Base-by-base conservation (phyloP, 345 rosid species). In the Lumnitzera racemosa region DNA sequence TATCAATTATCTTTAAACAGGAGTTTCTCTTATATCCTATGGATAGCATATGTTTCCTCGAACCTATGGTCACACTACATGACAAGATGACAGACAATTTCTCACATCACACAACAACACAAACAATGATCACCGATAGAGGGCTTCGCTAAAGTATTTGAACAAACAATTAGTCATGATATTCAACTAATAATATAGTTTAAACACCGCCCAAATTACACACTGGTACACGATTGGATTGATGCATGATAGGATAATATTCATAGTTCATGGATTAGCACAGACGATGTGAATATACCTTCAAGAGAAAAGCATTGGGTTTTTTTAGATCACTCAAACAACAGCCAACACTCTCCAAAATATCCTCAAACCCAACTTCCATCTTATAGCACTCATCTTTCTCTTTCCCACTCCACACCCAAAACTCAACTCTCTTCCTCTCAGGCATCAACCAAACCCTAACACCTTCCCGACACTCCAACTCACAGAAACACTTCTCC, bases 361-460 rank as follows among this genome's bases (percentile, higher is more conserved):
- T 51, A 61, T 88, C 92, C n/a, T 94, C 96, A 69, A 88, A 88
- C 76, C 65, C 54, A 49, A 83, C 61, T 13, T 85, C 96, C 54
- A 88, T 11, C 77, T 83, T 86, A 61, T 77, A 87, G 71, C 87
- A 78, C 3, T 77, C 85, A 4, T 53, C 71, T 43, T 62, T 27
- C 6, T 62, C 81, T 4, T 57, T 77, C 78, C 70, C 68, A 27
- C 11, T 36, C 43, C 43, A 36, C 9, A 84, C 69, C 95, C 96
- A 87, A 47, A 89, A 81, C 80, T 94, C 97, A 11, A 82, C 54
- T 66, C 81, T 80, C 57, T 76, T 70, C 72, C 78, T 79, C 71
- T 81, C 96, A 5, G 87, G 90, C 88, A 90, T 72, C 31, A 87
- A 47, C 99, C 97, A 92, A n/a, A 81, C 81, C 73, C 89, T 83